phyloP scores from a whole-genome alignment of 2,329 filamentous ascomycete species.

The Coniella vitis region DNA sequence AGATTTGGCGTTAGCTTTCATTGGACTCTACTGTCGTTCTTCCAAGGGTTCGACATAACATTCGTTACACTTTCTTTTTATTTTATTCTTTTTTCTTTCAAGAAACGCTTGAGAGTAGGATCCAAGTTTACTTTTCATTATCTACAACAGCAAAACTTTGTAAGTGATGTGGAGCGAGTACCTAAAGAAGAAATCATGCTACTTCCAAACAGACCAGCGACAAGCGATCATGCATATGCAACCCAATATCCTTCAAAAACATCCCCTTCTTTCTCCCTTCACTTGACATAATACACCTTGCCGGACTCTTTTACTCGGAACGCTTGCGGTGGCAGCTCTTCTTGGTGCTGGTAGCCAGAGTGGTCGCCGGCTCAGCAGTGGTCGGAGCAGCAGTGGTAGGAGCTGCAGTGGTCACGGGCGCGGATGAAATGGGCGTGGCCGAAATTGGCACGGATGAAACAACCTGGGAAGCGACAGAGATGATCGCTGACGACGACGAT shows the following conservation, averaged over 20 bases:
- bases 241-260: background rate
- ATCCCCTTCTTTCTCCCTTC: background rate
- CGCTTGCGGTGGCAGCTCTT: slow-evolving; percentile 1
- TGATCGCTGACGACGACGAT: background rate
- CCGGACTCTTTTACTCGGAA: background rate
- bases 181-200: too few relatives aligned
- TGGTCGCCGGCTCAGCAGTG: background rate
- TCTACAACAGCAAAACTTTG: too few relatives aligned
- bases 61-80: too few relatives aligned
- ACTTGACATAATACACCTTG: background rate
- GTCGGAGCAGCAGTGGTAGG: background rate
- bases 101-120: too few relatives aligned
- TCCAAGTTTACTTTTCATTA: too few relatives aligned
- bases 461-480: background rate
- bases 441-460: background rate
- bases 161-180: too few relatives aligned
- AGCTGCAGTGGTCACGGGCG: background rate
- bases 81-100: too few relatives aligned
- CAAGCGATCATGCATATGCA: background rate
- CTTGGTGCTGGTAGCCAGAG: slow-evolving; percentile 5
- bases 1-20: too few relatives aligned
- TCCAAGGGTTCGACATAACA: too few relatives aligned
- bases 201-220: too few relatives aligned
- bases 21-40: too few relatives aligned
- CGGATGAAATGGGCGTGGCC: too few relatives aligned